Percentiles rank a stretch among this genome's conserved stretches.
These are phyloP conservation scores for Phytophthora pseudosyringae DNA, from an alignment of 352 stramenopile species.

Conservation along the genomic window DNA sequence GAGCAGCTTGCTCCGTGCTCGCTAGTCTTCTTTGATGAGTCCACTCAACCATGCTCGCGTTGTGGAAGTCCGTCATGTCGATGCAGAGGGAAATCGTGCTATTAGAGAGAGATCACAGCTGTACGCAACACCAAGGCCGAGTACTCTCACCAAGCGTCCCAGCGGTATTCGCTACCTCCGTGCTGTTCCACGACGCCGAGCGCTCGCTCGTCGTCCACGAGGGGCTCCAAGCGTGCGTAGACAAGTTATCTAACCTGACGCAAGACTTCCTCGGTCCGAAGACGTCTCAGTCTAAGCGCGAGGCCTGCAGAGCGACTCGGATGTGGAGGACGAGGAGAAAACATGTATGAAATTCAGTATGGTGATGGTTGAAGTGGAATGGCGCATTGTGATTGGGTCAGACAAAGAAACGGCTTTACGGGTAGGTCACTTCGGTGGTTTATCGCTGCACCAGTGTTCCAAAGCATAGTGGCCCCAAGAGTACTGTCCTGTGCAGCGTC, in stretches of 20 bases:
- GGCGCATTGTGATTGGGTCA: slow-evolving; percentile 4
- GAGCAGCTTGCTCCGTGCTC: too few species aligned
- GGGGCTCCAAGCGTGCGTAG: slow-evolving; percentile 57
- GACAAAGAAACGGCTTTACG: slow-evolving; percentile 28
- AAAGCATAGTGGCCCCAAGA: not conserved
- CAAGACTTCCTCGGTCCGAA: slow-evolving; percentile 2
- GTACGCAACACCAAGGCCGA: slow-evolving; percentile 48
- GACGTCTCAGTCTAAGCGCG: too few species aligned
- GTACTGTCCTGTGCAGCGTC: not conserved
- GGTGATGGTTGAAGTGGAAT: slow-evolving; percentile 12
- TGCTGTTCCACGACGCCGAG: slow-evolving; percentile 58
- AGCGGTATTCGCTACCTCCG: slow-evolving; percentile 34
- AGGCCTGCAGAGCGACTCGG: not conserved
- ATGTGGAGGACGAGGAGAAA: not conserved
- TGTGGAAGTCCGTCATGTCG: too few species aligned
- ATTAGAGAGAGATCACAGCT: slow-evolving; percentile 23
- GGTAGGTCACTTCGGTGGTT: not conserved
- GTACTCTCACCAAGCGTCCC: too few species aligned
- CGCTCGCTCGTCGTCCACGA: slow-evolving; percentile 65
- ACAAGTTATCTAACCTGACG: slow-evolving; percentile 57
- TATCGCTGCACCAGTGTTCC: slow-evolving; percentile 10
- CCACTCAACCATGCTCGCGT: too few species aligned
- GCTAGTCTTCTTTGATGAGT: too few species aligned
- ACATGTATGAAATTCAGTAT: slow-evolving; percentile 10
- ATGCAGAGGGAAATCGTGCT: too few species aligned